Evolutionary conservation across 2,329 filamentous ascomycete species (phyloP).

Genomic region (Ophiostoma ips): DNA sequence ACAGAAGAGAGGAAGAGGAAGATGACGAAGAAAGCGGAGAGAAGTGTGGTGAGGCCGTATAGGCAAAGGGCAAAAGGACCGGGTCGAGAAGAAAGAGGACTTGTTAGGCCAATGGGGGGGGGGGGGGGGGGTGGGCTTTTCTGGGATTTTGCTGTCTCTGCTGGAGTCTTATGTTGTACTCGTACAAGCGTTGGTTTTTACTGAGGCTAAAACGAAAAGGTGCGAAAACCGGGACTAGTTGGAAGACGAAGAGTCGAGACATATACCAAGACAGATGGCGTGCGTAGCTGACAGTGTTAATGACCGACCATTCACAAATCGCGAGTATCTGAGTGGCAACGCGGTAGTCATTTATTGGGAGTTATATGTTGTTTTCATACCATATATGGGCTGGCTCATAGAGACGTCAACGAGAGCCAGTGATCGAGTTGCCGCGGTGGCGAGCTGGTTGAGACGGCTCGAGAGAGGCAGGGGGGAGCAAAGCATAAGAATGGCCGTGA

Average conservation of each 20-base stretch:
- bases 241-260: conserved; percentile 1
- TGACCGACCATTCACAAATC: too few relatives aligned
- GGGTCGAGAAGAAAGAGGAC: background rate
- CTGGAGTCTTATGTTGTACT: conserved; percentile 2
- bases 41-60: background rate
- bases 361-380: background rate
- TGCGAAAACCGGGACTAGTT: conserved; percentile 10
- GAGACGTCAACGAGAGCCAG: background rate
- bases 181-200: conserved; percentile 5
- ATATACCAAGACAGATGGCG: background rate
- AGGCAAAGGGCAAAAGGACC: background rate
- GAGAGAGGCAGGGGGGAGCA: background rate
- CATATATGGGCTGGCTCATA: background rate
- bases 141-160: conserved; percentile 2
- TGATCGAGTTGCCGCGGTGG: background rate
- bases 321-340: background rate
- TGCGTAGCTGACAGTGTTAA: background rate
- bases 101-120: conserved; percentile 2
- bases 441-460: background rate
- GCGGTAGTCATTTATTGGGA: background rate
- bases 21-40: background rate
- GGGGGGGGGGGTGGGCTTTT: conserved; percentile 2
- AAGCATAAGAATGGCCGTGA: background rate
- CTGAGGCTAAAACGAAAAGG: conserved; percentile 3
- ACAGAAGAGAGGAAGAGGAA: background rate